A percentile compares a stretch with the other conserved stretches of the same genome.
These are phyloP conservation scores for Mycena rebaudengoi DNA, from an alignment of 768 basidiomycete species.

Conservation along the genomic window DNA sequence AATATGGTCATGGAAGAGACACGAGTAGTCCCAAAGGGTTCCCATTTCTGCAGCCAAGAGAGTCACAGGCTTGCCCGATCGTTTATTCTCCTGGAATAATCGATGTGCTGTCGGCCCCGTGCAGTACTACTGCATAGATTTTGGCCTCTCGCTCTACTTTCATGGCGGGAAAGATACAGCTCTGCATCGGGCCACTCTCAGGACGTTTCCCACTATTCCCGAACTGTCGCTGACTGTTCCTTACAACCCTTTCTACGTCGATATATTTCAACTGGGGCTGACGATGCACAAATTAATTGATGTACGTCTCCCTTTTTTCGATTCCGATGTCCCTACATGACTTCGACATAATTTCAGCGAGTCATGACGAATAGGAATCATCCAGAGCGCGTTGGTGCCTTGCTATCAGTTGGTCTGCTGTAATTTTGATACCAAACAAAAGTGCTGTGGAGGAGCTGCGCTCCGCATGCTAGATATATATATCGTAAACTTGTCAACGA, in stretches of 20 bases:
- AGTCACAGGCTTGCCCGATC: not conserved
- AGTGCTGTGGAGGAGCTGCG: too few species aligned
- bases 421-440: too few species aligned
- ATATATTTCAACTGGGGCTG: constrained; percentile 22
- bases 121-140: not conserved
- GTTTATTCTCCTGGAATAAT: not conserved
- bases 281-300: too few species aligned
- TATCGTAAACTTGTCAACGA: too few species aligned
- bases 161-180: not conserved
- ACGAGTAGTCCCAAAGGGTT: not conserved
- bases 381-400: too few species aligned
- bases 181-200: not conserved
- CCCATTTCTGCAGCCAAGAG: not conserved
- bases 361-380: too few species aligned
- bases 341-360: too few species aligned
- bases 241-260: constrained; percentile 25
- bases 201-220: constrained; percentile 14
- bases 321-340: not conserved
- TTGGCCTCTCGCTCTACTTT: not conserved
- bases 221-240: constrained; percentile 18
- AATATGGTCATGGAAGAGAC: constrained; percentile 4
- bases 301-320: not conserved
- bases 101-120: not conserved
- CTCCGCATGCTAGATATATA: too few species aligned
- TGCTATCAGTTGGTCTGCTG: too few species aligned